Evolutionary conservation across 192 early-diverging fungal genomes (phyloP).

Genomic region (Entophlyctis luteolus): DNA sequence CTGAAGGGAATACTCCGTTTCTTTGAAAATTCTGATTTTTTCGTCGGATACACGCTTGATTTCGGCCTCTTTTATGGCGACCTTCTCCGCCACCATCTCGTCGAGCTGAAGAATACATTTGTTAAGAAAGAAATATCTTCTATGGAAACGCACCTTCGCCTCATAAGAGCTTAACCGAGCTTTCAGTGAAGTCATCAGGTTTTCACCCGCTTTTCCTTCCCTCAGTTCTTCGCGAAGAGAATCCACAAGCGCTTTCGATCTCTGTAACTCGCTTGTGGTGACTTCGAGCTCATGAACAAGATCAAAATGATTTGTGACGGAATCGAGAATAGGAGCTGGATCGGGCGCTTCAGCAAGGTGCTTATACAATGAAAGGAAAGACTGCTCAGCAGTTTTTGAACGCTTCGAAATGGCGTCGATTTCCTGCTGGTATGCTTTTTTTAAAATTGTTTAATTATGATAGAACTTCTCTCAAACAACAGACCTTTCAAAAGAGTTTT

Average conservation of each 20-base stretch:
- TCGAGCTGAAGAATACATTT: constrained; percentile 46
- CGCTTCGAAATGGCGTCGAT: constrained; percentile 84
- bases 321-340: constrained; percentile 68
- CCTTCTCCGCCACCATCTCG: constrained; percentile 64
- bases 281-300: constrained; percentile 40
- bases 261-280: constrained; percentile 51
- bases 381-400: constrained; percentile 76
- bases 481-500: constrained; percentile 69
- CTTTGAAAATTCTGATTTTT: constrained; percentile 75
- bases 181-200: constrained; percentile 47
- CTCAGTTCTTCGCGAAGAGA: constrained; percentile 43
- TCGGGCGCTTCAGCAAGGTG: constrained; percentile 77
- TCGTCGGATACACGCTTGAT: constrained; percentile 73
- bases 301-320: constrained; percentile 39
- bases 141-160: constrained; percentile 50
- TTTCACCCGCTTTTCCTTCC: constrained; percentile 42
- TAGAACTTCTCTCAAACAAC: neutral
- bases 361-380: constrained; percentile 79
- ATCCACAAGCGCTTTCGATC: constrained; percentile 51
- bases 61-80: constrained; percentile 65
- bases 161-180: constrained; percentile 59
- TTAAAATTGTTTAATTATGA: constrained; percentile 18
- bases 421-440: constrained; percentile 73
- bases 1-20: constrained; percentile 78
- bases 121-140: constrained; percentile 16